Conservation (phyloP, 208 protist species). For the Wallacemonas collosoma region DNA sequence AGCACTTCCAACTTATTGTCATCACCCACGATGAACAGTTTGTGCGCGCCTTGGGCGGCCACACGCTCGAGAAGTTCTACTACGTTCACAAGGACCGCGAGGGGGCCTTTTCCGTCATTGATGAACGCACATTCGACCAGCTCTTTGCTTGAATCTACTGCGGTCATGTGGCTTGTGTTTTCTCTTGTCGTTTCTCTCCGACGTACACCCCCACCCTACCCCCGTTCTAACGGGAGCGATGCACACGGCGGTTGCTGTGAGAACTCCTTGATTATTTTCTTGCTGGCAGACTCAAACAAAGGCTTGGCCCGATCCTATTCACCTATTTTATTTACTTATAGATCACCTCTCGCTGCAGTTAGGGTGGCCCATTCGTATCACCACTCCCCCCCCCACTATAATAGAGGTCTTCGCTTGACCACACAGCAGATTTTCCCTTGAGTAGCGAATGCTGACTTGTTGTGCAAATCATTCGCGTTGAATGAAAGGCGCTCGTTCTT, state of each 20-base stretch:
- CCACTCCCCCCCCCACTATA: no score
- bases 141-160: conserved; percentile 56
- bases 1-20: conserved; percentile 99
- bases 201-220: background rate
- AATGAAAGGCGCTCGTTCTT: background rate
- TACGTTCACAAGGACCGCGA: conserved; percentile 91
- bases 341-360: no score
- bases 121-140: conserved; percentile 87
- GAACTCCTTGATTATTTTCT: background rate
- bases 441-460: no score
- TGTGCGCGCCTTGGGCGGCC: conserved; percentile 85
- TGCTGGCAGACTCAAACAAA: background rate
- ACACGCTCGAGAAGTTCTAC: conserved; percentile 85
- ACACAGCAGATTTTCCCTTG: no score
- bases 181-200: background rate
- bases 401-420: no score
- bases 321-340: no score
- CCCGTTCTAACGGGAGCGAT: background rate
- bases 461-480: no score
- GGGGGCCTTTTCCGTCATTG: conserved; percentile 89
- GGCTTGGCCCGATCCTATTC: no score
- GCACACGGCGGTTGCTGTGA: background rate
- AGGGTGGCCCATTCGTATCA: no score
- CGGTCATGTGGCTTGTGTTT: background rate
- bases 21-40: conserved; percentile 99